Base-by-base conservation (phyloP, 768 basidiomycete genomes). In the Boletus sp. region DNA sequence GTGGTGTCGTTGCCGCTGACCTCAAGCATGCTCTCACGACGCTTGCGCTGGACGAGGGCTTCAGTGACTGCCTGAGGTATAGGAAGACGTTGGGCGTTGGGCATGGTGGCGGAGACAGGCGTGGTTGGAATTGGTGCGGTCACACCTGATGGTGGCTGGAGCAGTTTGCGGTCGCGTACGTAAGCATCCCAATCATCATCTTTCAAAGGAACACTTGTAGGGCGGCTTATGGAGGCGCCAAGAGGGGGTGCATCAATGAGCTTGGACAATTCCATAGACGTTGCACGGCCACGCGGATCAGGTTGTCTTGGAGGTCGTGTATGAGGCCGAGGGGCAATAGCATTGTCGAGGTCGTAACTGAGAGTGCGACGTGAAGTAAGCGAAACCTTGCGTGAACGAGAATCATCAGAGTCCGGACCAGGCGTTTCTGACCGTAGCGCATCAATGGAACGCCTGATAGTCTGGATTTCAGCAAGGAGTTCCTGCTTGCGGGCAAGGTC, bases 111-210 rank as follows among this genome's bases (percentile, higher is more conserved):
- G 52, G 74, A 66, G 45, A 75, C 62, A 29, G 81, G 76, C 8
- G 82, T 81, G n/a, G 87, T 84, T 7, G 78, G 74, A 64, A 94
- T 92, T 1, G 92, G 90, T n/a, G 85, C 78, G 15, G 90, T 83
- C 44, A 91, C 80, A 7, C 92, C 90, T 18, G 86, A 80, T 10
- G 92, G 91, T 42, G 92, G 92, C 64, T 91, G 89, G 58, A 94
- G 73, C 15, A 97, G 78, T 67, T 89, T 92, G 54, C 94, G 83
- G 49, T 95, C 91, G 45, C 84, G 85, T 48, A 94, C 80, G 70
- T 97, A 96, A 44, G 81, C 73, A 59, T 95, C 89, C 94, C 94
- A 97, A 61, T 90, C 86, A n/a, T 83, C 79, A 42, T 89, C 84
- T 48, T 80, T 67, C 40, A 89, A 72, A n/a, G 89, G 89, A 6